Conservation (phyloP, 345 rosid genomes). For the Orychophragmus violaceus region DNA sequence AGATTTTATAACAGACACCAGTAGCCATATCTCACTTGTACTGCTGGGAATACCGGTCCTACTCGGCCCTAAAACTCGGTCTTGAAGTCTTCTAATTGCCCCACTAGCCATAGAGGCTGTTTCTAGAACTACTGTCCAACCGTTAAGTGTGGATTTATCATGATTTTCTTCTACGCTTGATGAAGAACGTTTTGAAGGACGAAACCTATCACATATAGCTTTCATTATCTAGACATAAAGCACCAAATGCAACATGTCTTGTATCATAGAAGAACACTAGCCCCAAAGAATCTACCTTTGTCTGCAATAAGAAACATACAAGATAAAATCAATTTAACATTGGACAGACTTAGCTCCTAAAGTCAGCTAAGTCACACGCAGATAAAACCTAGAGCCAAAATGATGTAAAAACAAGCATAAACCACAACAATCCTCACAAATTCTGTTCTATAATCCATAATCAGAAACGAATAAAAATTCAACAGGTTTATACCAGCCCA, state of each 20-base stretch:
- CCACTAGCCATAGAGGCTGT: constrained; percentile 57
- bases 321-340: background rate
- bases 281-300: background rate
- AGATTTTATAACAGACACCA: constrained; percentile 62
- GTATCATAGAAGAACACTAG: constrained; percentile 16
- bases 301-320: constrained; percentile 21
- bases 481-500: too few species aligned
- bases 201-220: constrained; percentile 52
- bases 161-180: constrained; percentile 31
- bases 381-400: too few species aligned
- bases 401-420: too few species aligned
- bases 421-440: background rate
- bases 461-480: too few species aligned
- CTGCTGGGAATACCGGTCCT: constrained; percentile 56
- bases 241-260: constrained; percentile 4
- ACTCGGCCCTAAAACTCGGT: constrained; percentile 63
- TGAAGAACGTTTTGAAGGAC: constrained; percentile 42
- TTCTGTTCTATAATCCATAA: background rate
- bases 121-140: constrained; percentile 66
- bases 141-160: constrained; percentile 39
- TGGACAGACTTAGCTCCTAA: background rate
- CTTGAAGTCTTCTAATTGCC: constrained; percentile 88
- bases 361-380: too few species aligned
- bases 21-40: constrained; percentile 79
- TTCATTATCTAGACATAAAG: constrained; percentile 50